These are phyloP conservation scores for Cystofilobasidium bisporidii DNA, from an alignment of 768 basidiomycete genomes.

Conservation along the genomic window DNA sequence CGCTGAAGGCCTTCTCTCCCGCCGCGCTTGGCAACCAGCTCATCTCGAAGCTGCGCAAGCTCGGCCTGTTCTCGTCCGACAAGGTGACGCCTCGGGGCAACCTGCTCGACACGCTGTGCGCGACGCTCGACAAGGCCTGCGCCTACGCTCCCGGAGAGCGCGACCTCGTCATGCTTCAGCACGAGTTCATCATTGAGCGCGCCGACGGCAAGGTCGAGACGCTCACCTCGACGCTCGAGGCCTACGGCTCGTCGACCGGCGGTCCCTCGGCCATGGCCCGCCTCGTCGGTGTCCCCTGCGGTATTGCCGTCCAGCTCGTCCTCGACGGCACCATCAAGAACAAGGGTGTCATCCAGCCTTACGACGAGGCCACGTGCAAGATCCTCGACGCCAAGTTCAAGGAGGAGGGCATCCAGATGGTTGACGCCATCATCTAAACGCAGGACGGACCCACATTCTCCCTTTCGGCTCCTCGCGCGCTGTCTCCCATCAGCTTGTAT, in stretches of 20 bases:
- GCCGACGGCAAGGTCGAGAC: conserved; percentile 64
- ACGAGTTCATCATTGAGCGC: conserved; percentile 91
- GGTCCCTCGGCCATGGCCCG: conserved; percentile 28
- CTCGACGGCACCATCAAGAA: conserved; percentile 71
- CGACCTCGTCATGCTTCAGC: conserved; percentile 95
- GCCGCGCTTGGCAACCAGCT: conserved; percentile 59
- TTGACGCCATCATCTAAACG: conserved; percentile 30
- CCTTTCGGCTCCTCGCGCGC: too few relatives aligned
- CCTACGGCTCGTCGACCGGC: conserved; percentile 25
- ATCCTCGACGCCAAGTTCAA: conserved; percentile 33
- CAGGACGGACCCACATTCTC: too few relatives aligned
- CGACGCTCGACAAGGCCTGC: conserved; percentile 80
- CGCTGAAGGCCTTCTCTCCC: conserved; percentile 54
- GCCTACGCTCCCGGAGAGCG: conserved; percentile 81
- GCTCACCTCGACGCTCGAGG: conserved; percentile 28
- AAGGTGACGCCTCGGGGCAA: conserved; percentile 56
- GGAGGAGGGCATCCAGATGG: conserved; percentile 37
- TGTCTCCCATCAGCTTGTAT: too few relatives aligned
- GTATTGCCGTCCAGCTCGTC: conserved; percentile 83
- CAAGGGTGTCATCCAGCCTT: conserved; percentile 77
- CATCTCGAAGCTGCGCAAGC: conserved; percentile 81
- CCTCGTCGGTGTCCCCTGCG: conserved; percentile 79
- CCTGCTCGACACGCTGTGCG: conserved; percentile 89
- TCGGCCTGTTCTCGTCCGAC: conserved; percentile 75
- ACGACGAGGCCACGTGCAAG: conserved; percentile 54